Base-by-base conservation (phyloP, 148 eudicot species). In the Arctostaphylos glauca region DNA sequence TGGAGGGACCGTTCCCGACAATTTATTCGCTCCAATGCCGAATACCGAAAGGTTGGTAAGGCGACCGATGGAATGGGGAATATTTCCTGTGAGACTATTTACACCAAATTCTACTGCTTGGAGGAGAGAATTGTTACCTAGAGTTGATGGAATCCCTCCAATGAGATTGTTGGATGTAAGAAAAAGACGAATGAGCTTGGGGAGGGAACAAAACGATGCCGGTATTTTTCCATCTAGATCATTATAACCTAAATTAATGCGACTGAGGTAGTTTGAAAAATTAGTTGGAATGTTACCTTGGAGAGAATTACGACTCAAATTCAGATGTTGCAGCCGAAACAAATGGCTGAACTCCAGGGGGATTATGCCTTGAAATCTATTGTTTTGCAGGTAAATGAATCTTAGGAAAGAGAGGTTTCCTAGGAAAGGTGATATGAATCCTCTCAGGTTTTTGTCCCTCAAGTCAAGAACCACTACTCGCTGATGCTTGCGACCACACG, bases 201-300 rank as follows among this genome's bases (percentile, higher is more conserved):
- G 15, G 19, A 67, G 46, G 10, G 72, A 67, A 67, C 16, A 2
- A 67, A 67, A 3, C 0, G 18, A 67, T 2, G 16, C n/a, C 8
- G 76, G 75, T 5, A 71, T 41, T 25, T 43, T 43, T 41, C 75
- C 75, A 38, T 14, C 75, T 10, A 72, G 21, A 18, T 72, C 4
- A 15, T 71, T 71, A 14, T 0, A 0, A 0, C 0, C 0, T 1
- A 71, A 16, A 7, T 5, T 14, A 31, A 44, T 2, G 5, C 2
- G 0, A 0, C 9, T 5, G 3, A 43, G 49, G 75, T 18, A 44
- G 23, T 44, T 72, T 72, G 76, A 72, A 21, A 44, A 16, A 44
- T 31, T 72, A 5, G 76, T 31, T 10, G 43, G 72, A 79, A 79
- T 58, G 16, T 60, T 43, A 14, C 72, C 81, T 60, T 60, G 81